Base-by-base conservation (phyloP, 2,329 filamentous ascomycete genomes). In the Xylariaceae sp. region DNA sequence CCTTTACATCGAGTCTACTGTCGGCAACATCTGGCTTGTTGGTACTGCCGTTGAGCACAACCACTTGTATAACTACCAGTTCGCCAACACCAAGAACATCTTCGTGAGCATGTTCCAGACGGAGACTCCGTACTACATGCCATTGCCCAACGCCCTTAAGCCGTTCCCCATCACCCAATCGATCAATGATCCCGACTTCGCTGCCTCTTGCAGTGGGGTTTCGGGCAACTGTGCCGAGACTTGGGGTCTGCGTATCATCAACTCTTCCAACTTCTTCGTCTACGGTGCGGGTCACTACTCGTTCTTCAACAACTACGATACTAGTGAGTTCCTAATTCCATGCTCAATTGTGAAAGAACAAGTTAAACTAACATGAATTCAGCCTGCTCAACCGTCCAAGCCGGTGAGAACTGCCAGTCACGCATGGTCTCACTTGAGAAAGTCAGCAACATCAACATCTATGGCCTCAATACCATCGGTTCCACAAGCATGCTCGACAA, bases 81-180 rank as follows among this genome's bases (percentile, higher is more conserved):
- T 88, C 54, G 75, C 73, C 58, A 76, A 78, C 54, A 83, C 86
- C 1, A 76, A 79, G 63, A 79, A 87, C 67, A 75, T 87, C 65
- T 86, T 81, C 71, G 80, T 81, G 68, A 83, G 82, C 48, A 78
- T 84, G 69, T 82, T 87, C 58, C 86, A 89, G 68, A 86, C 86
- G 44, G 86, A 89, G 71, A 86, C 86, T 2, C 84, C 87, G 1
- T 89, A 89, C 74, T 89, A 82, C 73, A 85, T 88, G 74, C 81
- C 83, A 21, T 81, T 80, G 60, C 86, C 86, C 0, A 72, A 76
- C 47, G 83, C 85, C 0, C 75, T 76, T 2, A 68, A 73, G 3
- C 85, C 82, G 2, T 88, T 87, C 74, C 61, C 71, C 2, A 62
- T 72, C 1, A 73, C 76, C 17, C 34, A 65, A 0, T 66, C 67